A percentile compares a stretch with the other conserved stretches of the same genome.
Conservation (phyloP, 2,329 filamentous ascomycete species). For the Gyromitra esculenta region DNA sequence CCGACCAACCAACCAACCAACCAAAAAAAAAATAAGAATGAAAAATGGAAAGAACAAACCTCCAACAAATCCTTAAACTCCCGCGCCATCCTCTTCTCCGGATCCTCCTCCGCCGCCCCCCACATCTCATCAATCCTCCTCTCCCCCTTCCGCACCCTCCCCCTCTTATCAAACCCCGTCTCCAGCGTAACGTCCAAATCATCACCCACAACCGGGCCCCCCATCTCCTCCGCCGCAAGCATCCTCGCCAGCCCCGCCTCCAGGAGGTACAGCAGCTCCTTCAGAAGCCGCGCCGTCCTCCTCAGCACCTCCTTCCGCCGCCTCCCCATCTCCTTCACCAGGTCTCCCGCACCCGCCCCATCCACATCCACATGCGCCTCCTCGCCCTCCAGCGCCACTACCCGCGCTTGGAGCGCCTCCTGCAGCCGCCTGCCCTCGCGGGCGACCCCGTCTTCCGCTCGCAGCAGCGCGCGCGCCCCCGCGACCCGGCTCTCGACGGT, state of each 20-base stretch:
- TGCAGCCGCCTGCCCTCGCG: constrained; percentile 64
- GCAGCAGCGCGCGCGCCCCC: background rate
- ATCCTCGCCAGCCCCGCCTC: constrained; percentile 75
- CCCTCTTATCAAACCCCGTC: constrained; percentile 63
- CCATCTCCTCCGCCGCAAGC: constrained; percentile 83
- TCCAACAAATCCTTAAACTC: constrained; percentile 72
- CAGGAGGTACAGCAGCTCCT: constrained; percentile 75
- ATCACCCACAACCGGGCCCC: constrained; percentile 82
- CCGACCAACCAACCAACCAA: too few species aligned
- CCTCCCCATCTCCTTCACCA: constrained; percentile 68
- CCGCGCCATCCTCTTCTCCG: constrained; percentile 61
- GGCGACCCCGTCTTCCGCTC: constrained; percentile 62
- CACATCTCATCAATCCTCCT: constrained; percentile 59
- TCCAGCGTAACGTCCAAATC: constrained; percentile 67
- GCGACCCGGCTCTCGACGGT: constrained; percentile 7
- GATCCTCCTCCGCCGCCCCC: constrained; percentile 43
- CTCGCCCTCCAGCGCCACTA: constrained; percentile 69
- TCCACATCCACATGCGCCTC: constrained; percentile 69
- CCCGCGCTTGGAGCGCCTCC: constrained; percentile 67
- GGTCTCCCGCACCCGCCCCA: constrained; percentile 63
- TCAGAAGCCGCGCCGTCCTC: constrained; percentile 71
- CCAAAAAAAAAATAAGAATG: too few species aligned
- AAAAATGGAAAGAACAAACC: constrained; percentile 7
- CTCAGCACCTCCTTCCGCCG: constrained; percentile 70
- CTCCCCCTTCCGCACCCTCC: constrained; percentile 61